These are phyloP conservation scores for Candida mesenterica DNA, from an alignment of 1,139 yeast species.

Conservation along the genomic window DNA sequence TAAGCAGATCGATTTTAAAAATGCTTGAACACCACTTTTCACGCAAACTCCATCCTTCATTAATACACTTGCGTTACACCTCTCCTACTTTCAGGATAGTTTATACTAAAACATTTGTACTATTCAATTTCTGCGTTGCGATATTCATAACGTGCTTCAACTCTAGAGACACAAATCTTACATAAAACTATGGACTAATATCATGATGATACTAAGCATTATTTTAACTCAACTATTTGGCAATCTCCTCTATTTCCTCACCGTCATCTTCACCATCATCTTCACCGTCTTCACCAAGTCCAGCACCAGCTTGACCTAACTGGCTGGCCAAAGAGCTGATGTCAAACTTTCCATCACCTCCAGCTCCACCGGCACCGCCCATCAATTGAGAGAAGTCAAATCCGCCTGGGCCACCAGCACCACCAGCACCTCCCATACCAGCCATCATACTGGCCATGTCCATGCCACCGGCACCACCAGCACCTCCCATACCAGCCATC, in stretches of 20 bases:
- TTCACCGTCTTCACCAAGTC: constrained; percentile 25
- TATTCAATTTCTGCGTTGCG: too few species aligned
- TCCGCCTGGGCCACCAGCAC: constrained; percentile 26
- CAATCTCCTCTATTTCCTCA: constrained; percentile 16
- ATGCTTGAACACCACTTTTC: too few species aligned
- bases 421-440: constrained; percentile 10
- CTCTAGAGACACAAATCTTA: too few species aligned
- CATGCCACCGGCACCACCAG: constrained; percentile 27
- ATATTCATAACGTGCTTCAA: too few species aligned
- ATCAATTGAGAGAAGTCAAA: constrained; percentile 22
- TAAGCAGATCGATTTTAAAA: too few species aligned
- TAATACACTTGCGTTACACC: too few species aligned
- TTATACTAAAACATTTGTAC: too few species aligned
- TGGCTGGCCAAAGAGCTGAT: constrained; percentile 43
- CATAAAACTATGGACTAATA: too few species aligned
- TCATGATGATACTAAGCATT: too few species aligned
- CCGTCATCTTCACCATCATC: constrained; percentile 32
- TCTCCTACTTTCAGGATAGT: too few species aligned
- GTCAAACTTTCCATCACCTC: constrained; percentile 26
- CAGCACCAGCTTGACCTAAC: constrained; percentile 43
- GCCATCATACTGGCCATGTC: constrained; percentile 24
- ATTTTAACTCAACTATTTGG: neutral
- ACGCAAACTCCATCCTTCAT: too few species aligned
- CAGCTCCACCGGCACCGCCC: constrained; percentile 28
- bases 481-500: constrained; percentile 19